Percentiles rank a stretch among this genome's conserved stretches.
Conservation (phyloP, 23 red algal genomes). For the Gracilaria caudata region DNA sequence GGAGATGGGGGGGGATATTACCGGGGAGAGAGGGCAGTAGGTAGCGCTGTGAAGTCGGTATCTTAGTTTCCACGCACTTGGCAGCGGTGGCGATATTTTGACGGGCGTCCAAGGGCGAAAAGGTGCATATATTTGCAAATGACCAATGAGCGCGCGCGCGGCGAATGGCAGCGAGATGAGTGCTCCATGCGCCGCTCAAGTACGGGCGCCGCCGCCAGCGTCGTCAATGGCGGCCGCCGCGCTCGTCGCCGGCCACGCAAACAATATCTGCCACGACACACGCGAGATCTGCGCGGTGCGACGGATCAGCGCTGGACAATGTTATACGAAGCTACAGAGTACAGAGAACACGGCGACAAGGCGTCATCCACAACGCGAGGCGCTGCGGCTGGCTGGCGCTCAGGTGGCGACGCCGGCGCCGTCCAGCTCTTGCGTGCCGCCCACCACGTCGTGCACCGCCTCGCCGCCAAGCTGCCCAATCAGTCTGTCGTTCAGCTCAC, state of each 20-base stretch:
- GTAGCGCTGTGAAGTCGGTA: background rate
- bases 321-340: no score
- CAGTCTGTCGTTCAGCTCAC: constrained; percentile 58
- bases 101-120: background rate
- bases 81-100: constrained; percentile 19
- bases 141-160: background rate
- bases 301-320: no score
- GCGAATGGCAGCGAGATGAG: background rate
- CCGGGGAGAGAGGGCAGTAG: background rate
- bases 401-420: constrained; percentile 8
- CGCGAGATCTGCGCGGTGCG: no score
- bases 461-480: constrained; percentile 23
- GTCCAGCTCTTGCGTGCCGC: background rate
- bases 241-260: no score
- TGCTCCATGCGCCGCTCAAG: background rate
- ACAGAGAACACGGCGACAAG: no score
- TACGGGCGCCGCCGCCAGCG: no score
- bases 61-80: constrained; percentile 23
- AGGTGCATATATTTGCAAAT: constrained; percentile 31
- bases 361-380: no score
- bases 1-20: background rate
- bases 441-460: background rate
- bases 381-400: background rate
- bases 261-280: no score
- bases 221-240: no score